phyloP scores from a whole-genome alignment of 164 flowering plant species.

The Kalanchoe fedtschenkoi region DNA sequence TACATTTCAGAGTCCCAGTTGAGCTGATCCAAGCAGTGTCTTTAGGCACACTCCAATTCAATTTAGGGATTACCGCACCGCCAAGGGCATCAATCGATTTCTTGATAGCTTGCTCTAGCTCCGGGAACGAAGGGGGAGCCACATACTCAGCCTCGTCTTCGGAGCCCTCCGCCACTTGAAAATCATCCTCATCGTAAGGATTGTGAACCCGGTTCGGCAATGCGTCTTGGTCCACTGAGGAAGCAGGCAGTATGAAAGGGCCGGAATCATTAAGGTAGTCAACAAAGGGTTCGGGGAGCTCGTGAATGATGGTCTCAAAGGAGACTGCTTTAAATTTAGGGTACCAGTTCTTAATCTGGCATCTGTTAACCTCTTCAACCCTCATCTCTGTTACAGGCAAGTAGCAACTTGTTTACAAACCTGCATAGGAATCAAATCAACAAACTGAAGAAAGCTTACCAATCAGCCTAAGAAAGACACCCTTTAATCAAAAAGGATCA shows the following conservation, averaged over 20 bases:
- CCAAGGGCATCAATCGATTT: slow-evolving; percentile 63
- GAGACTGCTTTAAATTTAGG: slow-evolving; percentile 64
- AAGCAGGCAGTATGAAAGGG: slow-evolving; percentile 71
- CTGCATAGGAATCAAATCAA: no score
- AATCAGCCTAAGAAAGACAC: no score
- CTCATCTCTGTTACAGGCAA: slow-evolving; percentile 26
- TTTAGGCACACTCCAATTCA: slow-evolving; percentile 94
- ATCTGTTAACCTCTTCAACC: slow-evolving; percentile 58
- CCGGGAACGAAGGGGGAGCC: slow-evolving; percentile 57
- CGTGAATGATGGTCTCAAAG: slow-evolving; percentile 56
- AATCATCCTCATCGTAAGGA: slow-evolving; percentile 64
- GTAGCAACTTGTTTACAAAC: no score
- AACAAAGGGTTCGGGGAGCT: slow-evolving; percentile 77
- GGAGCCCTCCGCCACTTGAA: slow-evolving; percentile 48
- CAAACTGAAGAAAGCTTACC: no score
- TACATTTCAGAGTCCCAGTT: slow-evolving; percentile 56
- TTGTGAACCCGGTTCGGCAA: slow-evolving; percentile 64
- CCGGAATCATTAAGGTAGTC: slow-evolving; percentile 69
- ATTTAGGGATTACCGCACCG: slow-evolving; percentile 78
- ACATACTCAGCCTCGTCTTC: slow-evolving; percentile 53
- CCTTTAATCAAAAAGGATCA: no score
- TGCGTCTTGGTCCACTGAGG: slow-evolving; percentile 63
- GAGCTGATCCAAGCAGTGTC: slow-evolving; percentile 87
- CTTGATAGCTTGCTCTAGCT: slow-evolving; percentile 54
- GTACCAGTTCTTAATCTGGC: slow-evolving; percentile 95